These are phyloP conservation scores for Achaetomiella virescens DNA, from an alignment of 495 filamentous ascomycete genomes.

Conservation along the genomic window DNA sequence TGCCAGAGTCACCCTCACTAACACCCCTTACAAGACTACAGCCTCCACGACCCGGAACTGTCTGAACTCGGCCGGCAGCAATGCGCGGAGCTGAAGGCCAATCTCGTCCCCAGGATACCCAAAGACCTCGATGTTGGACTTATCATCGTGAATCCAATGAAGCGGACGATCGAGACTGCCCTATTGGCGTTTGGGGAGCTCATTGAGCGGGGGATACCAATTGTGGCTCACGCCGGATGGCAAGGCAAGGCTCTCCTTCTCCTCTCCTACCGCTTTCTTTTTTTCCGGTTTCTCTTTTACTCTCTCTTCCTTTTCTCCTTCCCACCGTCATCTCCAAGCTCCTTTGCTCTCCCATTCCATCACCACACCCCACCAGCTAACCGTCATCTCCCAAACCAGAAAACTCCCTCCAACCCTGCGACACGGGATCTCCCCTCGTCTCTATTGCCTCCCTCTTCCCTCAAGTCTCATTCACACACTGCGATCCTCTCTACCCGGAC, in stretches of 20 bases:
- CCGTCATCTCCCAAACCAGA: slow-evolving; percentile 27
- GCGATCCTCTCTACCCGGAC: slow-evolving; percentile 51
- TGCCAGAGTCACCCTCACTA: slow-evolving; percentile 9
- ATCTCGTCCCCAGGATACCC: slow-evolving; percentile 40
- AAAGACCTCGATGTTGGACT: slow-evolving; percentile 46
- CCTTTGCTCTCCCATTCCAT: too few species aligned
- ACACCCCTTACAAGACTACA: slow-evolving; percentile 42
- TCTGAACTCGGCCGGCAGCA: slow-evolving; percentile 50
- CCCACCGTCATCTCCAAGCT: too few species aligned
- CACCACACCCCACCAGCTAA: too few species aligned
- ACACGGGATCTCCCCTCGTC: slow-evolving; percentile 44
- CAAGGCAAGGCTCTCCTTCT: slow-evolving; percentile 31
- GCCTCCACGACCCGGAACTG: slow-evolving; percentile 49
- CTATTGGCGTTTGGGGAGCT: slow-evolving; percentile 45
- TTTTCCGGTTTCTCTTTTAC: not conserved
- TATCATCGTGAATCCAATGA: slow-evolving; percentile 54
- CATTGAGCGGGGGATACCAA: slow-evolving; percentile 45
- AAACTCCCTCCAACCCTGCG: slow-evolving; percentile 52
- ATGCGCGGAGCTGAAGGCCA: slow-evolving; percentile 41
- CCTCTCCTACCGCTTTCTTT: not conserved
- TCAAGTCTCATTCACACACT: slow-evolving; percentile 43
- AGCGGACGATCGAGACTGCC: slow-evolving; percentile 53
- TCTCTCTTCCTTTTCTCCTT: not conserved
- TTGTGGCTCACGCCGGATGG: slow-evolving; percentile 49
- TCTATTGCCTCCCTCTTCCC: slow-evolving; percentile 44